Evolutionary conservation across 192 early-diverging fungal genomes (phyloP).

Genomic region (Chytriomyces hyalinus): DNA sequence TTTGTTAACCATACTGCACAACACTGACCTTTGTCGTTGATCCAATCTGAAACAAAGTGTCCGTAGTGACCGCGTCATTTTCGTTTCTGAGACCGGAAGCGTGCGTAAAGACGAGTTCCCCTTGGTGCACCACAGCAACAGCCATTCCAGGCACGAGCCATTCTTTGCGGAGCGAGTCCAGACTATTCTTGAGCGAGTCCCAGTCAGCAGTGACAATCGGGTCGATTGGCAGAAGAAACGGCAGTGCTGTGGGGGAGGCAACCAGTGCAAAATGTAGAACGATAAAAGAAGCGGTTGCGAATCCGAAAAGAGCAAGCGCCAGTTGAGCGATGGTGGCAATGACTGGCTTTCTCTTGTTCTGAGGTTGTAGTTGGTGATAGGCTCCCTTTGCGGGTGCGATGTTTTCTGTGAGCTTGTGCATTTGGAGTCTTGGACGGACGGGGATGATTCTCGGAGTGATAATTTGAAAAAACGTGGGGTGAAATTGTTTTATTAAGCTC

Average conservation of each 20-base stretch:
- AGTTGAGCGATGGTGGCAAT: not conserved
- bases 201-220: not conserved
- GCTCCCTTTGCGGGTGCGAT: no score
- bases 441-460: no score
- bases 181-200: not conserved
- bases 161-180: slow-evolving; percentile 6
- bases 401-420: no score
- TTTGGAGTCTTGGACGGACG: no score
- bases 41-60: slow-evolving; percentile 33
- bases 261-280: not conserved
- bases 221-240: not conserved
- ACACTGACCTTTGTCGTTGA: slow-evolving; percentile 26
- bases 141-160: slow-evolving; percentile 29
- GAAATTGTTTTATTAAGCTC: no score
- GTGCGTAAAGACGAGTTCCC: slow-evolving; percentile 1
- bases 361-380: no score
- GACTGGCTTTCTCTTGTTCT: no score
- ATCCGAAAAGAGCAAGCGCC: not conserved
- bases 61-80: slow-evolving; percentile 21
- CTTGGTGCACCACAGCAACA: slow-evolving; percentile 21
- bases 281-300: not conserved
- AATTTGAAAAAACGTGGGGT: no score
- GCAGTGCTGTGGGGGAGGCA: not conserved
- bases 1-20: not conserved
- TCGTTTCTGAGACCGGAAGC: slow-evolving; percentile 23